Evolutionary conservation across 495 filamentous ascomycete species (phyloP).

Genomic region (Neurospora tetraspora): DNA sequence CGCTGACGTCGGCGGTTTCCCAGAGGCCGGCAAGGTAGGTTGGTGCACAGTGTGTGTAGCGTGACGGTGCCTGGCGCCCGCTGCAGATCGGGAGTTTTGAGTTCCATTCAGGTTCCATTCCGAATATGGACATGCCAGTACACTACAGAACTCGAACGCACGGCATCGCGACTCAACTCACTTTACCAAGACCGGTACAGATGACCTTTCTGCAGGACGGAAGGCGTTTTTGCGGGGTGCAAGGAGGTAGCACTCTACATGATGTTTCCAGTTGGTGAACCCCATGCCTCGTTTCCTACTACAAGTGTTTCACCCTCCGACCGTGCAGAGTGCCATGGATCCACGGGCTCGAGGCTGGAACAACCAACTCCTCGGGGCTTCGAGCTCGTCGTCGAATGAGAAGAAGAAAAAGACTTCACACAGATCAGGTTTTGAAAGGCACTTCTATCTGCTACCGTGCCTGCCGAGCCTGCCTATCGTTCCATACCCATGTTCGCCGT

Average conservation of each 20-base stretch:
- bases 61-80: neutral
- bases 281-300: neutral
- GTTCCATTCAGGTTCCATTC: neutral
- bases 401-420: neutral
- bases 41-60: neutral
- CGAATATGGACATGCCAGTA: neutral
- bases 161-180: neutral
- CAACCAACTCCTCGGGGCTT: neutral
- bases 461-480: neutral
- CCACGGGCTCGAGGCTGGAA: neutral
- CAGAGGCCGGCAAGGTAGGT: neutral
- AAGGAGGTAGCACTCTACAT: neutral
- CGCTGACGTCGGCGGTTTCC: neutral
- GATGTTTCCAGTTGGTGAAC: neutral
- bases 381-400: neutral
- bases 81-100: neutral
- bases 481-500: neutral
- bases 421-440: neutral
- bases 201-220: neutral
- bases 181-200: neutral
- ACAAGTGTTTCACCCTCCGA: neutral
- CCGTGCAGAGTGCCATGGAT: neutral
- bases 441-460: neutral
- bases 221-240: neutral
- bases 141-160: neutral